These are phyloP conservation scores for Trypanosoma cruzi DNA, from an alignment of 208 protist genomes.

Conservation along the genomic window DNA sequence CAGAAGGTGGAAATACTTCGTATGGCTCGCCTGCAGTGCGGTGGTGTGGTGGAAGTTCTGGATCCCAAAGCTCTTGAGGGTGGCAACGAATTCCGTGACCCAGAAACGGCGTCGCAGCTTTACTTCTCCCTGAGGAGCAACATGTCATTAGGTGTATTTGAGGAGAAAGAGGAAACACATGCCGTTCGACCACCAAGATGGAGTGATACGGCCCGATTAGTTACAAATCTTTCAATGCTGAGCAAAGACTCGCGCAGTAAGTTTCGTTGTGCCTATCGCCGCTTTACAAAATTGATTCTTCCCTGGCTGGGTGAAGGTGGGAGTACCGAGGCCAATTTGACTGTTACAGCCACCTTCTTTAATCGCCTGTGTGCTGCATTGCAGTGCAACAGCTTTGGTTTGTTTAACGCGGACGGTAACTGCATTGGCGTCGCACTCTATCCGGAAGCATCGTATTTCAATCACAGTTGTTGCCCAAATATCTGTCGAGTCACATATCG, in stretches of 20 bases:
- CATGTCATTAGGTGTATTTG: conserved; percentile 1
- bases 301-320: conserved; percentile 29
- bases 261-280: conserved; percentile 57
- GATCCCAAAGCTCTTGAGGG: conserved; percentile 9
- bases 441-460: conserved; percentile 77
- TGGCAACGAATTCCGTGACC: neutral
- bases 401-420: conserved; percentile 43
- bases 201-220: conserved; percentile 44
- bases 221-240: conserved; percentile 68
- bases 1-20: conserved; percentile 23
- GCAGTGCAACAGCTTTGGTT: conserved; percentile 74
- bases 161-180: conserved; percentile 5
- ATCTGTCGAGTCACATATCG: conserved; percentile 67
- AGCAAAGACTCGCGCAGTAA: conserved; percentile 45
- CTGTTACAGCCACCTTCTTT: conserved; percentile 45
- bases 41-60: conserved; percentile 15
- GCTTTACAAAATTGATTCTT: conserved; percentile 48
- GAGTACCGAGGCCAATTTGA: neutral
- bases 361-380: conserved; percentile 52
- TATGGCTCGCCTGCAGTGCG: neutral
- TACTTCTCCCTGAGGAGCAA: conserved; percentile 7
- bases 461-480: conserved; percentile 76
- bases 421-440: conserved; percentile 62
- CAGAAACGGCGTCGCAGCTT: neutral
- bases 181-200: conserved; percentile 36